Conservation (phyloP, 2,329 filamentous ascomycete genomes). For the Emmonsiellopsis sp. region DNA sequence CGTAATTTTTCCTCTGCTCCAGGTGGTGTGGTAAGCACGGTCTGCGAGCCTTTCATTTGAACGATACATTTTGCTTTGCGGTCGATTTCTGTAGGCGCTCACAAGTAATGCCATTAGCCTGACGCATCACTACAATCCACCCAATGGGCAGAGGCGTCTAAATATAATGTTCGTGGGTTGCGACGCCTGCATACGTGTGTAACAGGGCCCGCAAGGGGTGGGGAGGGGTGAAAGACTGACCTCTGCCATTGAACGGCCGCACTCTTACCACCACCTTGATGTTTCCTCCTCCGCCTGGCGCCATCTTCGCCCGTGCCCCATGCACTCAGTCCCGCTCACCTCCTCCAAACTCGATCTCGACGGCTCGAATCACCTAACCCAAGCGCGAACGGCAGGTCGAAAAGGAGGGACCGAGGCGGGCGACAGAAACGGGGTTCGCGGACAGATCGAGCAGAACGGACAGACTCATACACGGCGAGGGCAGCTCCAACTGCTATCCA, state of each 20-base stretch:
- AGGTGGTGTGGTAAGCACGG: constrained; percentile 67
- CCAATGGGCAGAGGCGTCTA: neutral
- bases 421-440: neutral
- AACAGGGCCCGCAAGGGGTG: neutral
- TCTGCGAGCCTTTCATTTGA: constrained; percentile 91
- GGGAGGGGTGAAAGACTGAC: constrained; percentile 38
- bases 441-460: neutral
- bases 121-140: neutral
- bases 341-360: neutral
- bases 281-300: constrained; percentile 74
- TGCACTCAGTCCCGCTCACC: constrained; percentile 19
- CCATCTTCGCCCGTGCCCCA: constrained; percentile 45
- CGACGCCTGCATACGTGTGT: neutral
- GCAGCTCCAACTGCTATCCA: neutral
- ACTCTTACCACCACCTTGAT: constrained; percentile 99
- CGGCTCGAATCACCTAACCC: neutral
- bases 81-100: constrained; percentile 60
- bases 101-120: neutral
- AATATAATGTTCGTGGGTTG: too few species aligned
- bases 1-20: constrained; percentile 40
- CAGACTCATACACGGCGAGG: neutral
- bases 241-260: constrained; percentile 91
- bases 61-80: constrained; percentile 93
- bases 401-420: neutral
- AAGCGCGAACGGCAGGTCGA: neutral